Evolutionary conservation across 495 filamentous ascomycete species (phyloP), one percentile per base, ranked within the genome.

Genomic region (Penicillium salamii): DNA sequence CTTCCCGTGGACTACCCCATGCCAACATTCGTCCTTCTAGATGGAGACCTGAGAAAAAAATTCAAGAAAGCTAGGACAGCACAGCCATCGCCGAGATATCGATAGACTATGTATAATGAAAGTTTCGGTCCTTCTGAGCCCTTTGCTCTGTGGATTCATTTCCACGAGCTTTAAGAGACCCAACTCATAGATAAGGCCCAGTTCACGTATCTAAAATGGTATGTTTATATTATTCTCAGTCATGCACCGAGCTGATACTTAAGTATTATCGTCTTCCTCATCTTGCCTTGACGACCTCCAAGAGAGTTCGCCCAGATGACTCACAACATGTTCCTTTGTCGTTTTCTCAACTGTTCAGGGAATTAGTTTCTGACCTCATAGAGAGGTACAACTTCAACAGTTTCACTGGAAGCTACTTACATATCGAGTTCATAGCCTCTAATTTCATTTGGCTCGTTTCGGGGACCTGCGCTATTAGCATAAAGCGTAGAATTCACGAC

Each of bases 341-440:
- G 20, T n/a, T n/a, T n/a, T n/a, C n/a, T n/a, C n/a, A n/a, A n/a
- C n/a, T n/a, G n/a, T n/a, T n/a, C n/a, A n/a, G n/a, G n/a, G n/a
- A n/a, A n/a, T n/a, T n/a, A n/a, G n/a, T n/a, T n/a, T n/a, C n/a
- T n/a, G n/a, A n/a, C n/a, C n/a, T n/a, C n/a, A n/a, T n/a, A n/a
- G n/a, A n/a, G n/a, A n/a, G n/a, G n/a, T n/a, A n/a, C n/a, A n/a
- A n/a, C n/a, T n/a, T n/a, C n/a, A n/a, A n/a, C n/a, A n/a, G n/a
- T n/a, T n/a, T n/a, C n/a, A n/a, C n/a, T n/a, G n/a, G n/a, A n/a
- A n/a, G n/a, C n/a, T n/a, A n/a, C 49, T 41, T 53, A 66, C 63
- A 69, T 24, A 68, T 67, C 7, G 53, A 50, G 34, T 69, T 66
- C 28, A 66, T 53, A 18, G 60, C 62, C 26, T 69, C 66, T 3